Evolutionary conservation across 2,329 filamentous ascomycete species (phyloP).

Genomic region (Fusarium metavorans): DNA sequence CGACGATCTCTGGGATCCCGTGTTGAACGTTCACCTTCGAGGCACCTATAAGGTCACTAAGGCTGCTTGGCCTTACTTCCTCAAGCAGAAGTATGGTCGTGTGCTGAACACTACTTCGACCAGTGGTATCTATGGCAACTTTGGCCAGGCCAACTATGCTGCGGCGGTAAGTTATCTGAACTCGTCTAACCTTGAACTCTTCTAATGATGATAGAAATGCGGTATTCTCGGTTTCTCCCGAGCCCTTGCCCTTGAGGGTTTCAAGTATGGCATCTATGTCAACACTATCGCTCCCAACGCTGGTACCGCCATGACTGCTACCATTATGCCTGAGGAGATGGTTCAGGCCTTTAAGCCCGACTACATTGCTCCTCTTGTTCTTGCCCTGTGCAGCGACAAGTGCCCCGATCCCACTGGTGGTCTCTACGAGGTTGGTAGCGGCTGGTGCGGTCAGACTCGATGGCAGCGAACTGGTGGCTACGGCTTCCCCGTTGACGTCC

Average conservation of each 20-base stretch:
- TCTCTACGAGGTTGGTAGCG: conserved; percentile 94
- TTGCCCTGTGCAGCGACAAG: conserved; percentile 86
- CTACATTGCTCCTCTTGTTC: conserved; percentile 94
- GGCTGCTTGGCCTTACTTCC: conserved; percentile 96
- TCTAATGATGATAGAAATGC: conserved; percentile 71
- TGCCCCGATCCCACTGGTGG: conserved; percentile 87
- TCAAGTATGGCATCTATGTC: conserved; percentile 97
- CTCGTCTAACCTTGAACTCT: not conserved
- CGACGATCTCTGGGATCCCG: conserved; percentile 90
- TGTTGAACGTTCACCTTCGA: conserved; percentile 90
- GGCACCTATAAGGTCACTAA: conserved; percentile 98
- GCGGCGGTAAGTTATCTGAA: conserved; percentile 72
- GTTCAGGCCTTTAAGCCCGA: conserved; percentile 99
- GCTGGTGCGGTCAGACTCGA: conserved; percentile 91
- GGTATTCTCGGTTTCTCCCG: conserved; percentile 97
- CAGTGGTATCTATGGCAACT: conserved; percentile 98
- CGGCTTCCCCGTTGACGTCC: conserved; percentile 89
- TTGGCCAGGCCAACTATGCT: conserved; percentile 97
- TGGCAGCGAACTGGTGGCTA: conserved; percentile 94
- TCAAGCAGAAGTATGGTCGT: conserved; percentile 98
- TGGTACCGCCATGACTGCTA: conserved; percentile 93
- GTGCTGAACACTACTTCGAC: conserved; percentile 97
- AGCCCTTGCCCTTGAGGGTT: conserved; percentile 90
- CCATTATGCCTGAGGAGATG: conserved; percentile 95
- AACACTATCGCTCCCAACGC: conserved; percentile 99